Evolutionary conservation across 225 moss, liverwort and hornwort genomes (phyloP).

Genomic region (Polytrichum formosum): DNA sequence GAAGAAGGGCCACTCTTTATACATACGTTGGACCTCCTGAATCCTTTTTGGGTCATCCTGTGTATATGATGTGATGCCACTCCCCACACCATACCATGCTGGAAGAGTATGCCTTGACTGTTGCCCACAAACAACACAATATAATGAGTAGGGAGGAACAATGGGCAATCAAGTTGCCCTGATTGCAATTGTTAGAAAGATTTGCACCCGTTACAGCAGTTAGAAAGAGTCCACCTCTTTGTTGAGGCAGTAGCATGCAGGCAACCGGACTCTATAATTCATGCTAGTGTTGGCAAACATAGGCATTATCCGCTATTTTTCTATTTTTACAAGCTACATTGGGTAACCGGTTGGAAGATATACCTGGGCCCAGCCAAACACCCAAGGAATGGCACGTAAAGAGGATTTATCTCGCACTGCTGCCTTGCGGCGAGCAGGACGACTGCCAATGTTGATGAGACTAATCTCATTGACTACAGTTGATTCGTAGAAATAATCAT

Average conservation of each 20-base stretch:
- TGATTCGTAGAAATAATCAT: slow-evolving; percentile 95
- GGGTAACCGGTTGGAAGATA: neutral
- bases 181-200: too few relatives aligned
- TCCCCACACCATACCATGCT: slow-evolving; percentile 98
- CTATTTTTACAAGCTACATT: too few relatives aligned
- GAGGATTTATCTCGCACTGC: slow-evolving; percentile 92
- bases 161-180: too few relatives aligned
- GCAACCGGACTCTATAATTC: too few relatives aligned
- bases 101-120: slow-evolving; percentile 97
- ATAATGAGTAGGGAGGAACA: neutral
- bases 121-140: slow-evolving; percentile 17
- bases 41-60: slow-evolving; percentile 72
- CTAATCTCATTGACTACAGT: slow-evolving; percentile 93
- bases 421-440: slow-evolving; percentile 88
- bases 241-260: too few relatives aligned
- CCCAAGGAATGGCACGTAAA: slow-evolving; percentile 98
- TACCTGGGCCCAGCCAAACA: slow-evolving; percentile 99
- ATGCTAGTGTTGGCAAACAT: too few relatives aligned
- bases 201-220: too few relatives aligned
- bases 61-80: slow-evolving; percentile 72
- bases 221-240: too few relatives aligned
- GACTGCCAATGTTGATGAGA: slow-evolving; percentile 98
- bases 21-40: slow-evolving; percentile 79
- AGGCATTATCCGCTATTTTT: too few relatives aligned
- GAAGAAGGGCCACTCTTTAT: slow-evolving; percentile 91